These are phyloP conservation scores for Paecilomyces fulvus DNA, from an alignment of 2,329 filamentous ascomycete genomes.

Conservation along the genomic window DNA sequence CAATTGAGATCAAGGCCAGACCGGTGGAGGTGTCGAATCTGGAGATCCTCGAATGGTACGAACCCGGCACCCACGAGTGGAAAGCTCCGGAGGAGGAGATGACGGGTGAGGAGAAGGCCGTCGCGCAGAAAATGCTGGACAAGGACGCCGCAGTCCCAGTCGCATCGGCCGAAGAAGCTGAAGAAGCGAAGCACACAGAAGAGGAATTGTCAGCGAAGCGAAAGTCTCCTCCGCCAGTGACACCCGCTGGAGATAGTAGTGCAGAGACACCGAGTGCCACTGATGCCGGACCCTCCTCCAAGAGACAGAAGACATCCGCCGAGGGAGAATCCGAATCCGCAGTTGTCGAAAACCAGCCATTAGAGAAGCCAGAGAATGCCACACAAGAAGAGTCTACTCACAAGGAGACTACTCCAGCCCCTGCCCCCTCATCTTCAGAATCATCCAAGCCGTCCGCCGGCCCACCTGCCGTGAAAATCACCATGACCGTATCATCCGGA, in stretches of 20 bases:
- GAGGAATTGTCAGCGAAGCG: constrained; percentile 20
- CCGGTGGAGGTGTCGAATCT: constrained; percentile 70
- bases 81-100: constrained; percentile 75
- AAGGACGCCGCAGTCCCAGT: constrained; percentile 23
- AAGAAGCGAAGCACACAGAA: constrained; percentile 11
- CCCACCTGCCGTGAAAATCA: constrained; percentile 68
- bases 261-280: constrained; percentile 3
- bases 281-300: constrained; percentile 8
- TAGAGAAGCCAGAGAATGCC: constrained; percentile 2
- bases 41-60: constrained; percentile 74
- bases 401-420: constrained; percentile 27
- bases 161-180: constrained; percentile 19
- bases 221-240: constrained; percentile 25
- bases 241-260: constrained; percentile 11
- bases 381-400: not conserved
- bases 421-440: constrained; percentile 1
- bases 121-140: constrained; percentile 59
- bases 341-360: not conserved
- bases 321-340: constrained; percentile 18
- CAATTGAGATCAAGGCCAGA: constrained; percentile 71
- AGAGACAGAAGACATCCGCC: constrained; percentile 23
- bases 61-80: constrained; percentile 71
- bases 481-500: constrained; percentile 87
- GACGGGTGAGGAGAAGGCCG: constrained; percentile 61
- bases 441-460: not conserved